Evolutionary conservation across 2,329 filamentous ascomycete species (phyloP), one percentile per base, ranked within the genome.

Genomic region (Apiospora rasikravindrae): DNA sequence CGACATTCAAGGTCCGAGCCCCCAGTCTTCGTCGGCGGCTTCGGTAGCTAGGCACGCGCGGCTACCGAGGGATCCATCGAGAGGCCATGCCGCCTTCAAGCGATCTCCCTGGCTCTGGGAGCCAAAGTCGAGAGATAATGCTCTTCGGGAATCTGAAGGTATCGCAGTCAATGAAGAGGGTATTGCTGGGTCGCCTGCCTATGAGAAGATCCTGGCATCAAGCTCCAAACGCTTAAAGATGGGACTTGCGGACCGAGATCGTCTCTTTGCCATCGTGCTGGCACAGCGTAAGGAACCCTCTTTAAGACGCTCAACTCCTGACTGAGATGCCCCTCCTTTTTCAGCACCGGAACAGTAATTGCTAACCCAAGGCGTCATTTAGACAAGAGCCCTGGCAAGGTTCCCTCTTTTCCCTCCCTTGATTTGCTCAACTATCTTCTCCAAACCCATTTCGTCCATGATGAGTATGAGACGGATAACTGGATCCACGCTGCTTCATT

Each of bases 21-120:
- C 80, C 14, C 75, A 76, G n/a, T 77, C 79, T 3, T 76, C 76
- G 0, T 75, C 73, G 10, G 77, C 76, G 2, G 70, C 66, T 47
- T 77, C 71, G 26, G 69, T 74, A 5, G 75, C 77, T 4, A 78
- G 74, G 33, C 69, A 73, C 29, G 37, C 69, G 11, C 66, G 49
- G 19, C 44, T 71, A 14, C 71, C 73, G 16, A 71, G 76, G 11
- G 78, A 81, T 70, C 76, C 77, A 10, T 77, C 77, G 6, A 76
- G 75, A 22, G 77, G 77, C 11, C 79, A 81, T 69, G 79, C 78
- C 47, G 80, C 80, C 33, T 81, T 81, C 73, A 80, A 80, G 70
- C 73, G 78, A 14, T 81, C 80, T 26, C 80, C 80, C 1, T 81
- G 80, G 80, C 77, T 81, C 7, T 81, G 80, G 80, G 79, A 81